phyloP scores from a whole-genome alignment of 1,284 basidiomycete species.

The Microstroma glucosiphilum region DNA sequence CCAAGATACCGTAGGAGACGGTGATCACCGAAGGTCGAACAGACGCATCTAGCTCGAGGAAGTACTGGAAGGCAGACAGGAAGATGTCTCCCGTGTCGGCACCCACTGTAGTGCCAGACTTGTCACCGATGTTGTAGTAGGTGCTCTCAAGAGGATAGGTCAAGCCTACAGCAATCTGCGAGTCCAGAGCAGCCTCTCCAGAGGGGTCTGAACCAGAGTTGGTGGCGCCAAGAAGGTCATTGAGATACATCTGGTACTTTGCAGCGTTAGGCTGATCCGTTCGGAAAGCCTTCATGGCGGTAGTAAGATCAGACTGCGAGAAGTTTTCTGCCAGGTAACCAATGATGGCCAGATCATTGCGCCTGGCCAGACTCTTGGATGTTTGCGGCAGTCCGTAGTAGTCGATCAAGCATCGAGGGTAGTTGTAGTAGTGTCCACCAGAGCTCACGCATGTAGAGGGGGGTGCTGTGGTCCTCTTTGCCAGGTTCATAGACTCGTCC shows the following conservation, averaged over 20 bases:
- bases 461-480: not conserved
- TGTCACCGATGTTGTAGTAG: constrained; percentile 7
- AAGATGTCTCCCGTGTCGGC: constrained; percentile 2
- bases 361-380: not conserved
- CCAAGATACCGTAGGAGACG: constrained; percentile 3
- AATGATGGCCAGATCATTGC: constrained; percentile 2
- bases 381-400: constrained; percentile 1
- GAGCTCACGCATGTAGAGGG: not conserved
- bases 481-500: not conserved
- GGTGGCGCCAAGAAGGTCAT: not conserved
- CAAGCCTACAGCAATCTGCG: not conserved
- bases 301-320: not conserved
- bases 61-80: constrained; percentile 4
- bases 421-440: not conserved
- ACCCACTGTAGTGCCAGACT: not conserved
- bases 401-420: constrained; percentile 1
- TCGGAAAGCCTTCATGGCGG: not conserved
- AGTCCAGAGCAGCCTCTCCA: not conserved
- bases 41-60: not conserved
- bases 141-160: not conserved
- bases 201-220: not conserved
- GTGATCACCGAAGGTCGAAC: not conserved
- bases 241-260: constrained; percentile 2
- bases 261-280: not conserved
- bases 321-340: constrained; percentile 1